Conservation (phyloP, 345 rosid species). For the Kandelia obovata region DNA sequence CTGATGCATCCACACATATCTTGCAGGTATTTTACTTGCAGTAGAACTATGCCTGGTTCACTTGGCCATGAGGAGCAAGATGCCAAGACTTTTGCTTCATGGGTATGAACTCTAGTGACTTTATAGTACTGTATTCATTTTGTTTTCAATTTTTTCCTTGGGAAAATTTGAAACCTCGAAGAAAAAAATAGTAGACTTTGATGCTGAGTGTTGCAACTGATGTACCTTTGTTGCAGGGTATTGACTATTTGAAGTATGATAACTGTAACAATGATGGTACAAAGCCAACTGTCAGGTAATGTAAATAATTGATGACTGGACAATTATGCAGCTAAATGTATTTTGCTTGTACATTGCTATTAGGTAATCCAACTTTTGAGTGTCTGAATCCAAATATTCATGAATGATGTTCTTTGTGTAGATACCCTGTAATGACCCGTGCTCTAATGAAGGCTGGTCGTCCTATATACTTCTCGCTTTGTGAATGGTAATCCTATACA, state of each 20-base stretch:
- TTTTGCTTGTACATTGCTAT: neutral
- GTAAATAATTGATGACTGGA: neutral
- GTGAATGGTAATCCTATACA: slow-evolving; percentile 26
- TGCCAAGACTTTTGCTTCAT: slow-evolving; percentile 87
- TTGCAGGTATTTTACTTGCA: slow-evolving; percentile 70
- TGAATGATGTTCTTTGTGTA: neutral
- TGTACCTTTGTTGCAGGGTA: slow-evolving; percentile 18
- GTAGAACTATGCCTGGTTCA: slow-evolving; percentile 89
- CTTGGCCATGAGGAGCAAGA: slow-evolving; percentile 86
- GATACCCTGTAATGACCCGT: slow-evolving; percentile 30
- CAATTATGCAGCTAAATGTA: neutral
- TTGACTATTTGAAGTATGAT: slow-evolving; percentile 26
- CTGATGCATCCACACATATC: neutral
- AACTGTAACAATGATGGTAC: slow-evolving; percentile 20
- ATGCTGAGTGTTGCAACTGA: neutral
- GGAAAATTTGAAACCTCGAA: neutral
- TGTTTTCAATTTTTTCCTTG: too few relatives aligned
- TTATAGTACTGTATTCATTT: neutral
- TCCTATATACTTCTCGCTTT: slow-evolving; percentile 28
- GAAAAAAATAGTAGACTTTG: neutral
- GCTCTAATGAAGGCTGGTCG: slow-evolving; percentile 31
- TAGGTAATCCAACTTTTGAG: neutral
- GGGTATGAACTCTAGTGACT: slow-evolving; percentile 42
- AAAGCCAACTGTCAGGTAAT: slow-evolving; percentile 22
- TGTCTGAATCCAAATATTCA: neutral